phyloP scores from a whole-genome alignment of 495 filamentous ascomycete genomes.

The Melanomma pulvis-pyrius region DNA sequence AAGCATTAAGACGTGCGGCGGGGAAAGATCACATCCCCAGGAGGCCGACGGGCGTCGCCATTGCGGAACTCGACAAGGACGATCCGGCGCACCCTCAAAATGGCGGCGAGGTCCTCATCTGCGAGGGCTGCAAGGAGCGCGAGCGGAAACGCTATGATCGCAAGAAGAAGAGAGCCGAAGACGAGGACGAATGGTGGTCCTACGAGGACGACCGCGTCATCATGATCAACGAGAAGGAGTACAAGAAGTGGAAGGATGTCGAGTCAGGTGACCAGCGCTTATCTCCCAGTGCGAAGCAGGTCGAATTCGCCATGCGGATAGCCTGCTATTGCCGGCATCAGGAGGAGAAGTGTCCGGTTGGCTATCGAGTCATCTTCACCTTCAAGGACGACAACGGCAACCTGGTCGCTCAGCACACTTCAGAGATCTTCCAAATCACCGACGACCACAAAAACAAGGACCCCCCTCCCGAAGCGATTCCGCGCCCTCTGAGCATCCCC shows the following conservation, averaged over 20 bases:
- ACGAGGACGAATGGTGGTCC: constrained; percentile 25
- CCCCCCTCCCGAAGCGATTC: constrained; percentile 4
- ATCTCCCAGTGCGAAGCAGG: constrained; percentile 13
- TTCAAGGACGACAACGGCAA: constrained; percentile 22
- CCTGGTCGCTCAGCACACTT: constrained; percentile 18
- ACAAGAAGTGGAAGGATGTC: constrained; percentile 26
- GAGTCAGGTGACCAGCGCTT: constrained; percentile 8
- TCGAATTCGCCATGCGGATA: constrained; percentile 33
- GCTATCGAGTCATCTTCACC: constrained; percentile 32
- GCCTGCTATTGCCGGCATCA: constrained; percentile 34
- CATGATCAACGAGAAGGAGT: constrained; percentile 36
- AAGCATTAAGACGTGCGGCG: constrained; percentile 16
- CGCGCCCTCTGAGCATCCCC: constrained; percentile 3
- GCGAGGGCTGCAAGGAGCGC: constrained; percentile 29
- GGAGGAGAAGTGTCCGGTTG: constrained; percentile 26
- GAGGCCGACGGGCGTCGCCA: not conserved
- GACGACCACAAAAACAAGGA: constrained; percentile 37
- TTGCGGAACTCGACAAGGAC: constrained; percentile 24
- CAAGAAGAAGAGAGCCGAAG: constrained; percentile 28
- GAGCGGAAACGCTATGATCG: constrained; percentile 28
- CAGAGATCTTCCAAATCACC: constrained; percentile 24
- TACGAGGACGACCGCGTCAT: constrained; percentile 25
- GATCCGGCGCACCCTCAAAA: constrained; percentile 30
- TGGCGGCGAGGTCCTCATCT: constrained; percentile 30
- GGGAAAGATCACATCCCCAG: constrained; percentile 13